Conservation (phyloP, 2,329 filamentous ascomycete genomes). For the Macrophomina pseudophaseolina region DNA sequence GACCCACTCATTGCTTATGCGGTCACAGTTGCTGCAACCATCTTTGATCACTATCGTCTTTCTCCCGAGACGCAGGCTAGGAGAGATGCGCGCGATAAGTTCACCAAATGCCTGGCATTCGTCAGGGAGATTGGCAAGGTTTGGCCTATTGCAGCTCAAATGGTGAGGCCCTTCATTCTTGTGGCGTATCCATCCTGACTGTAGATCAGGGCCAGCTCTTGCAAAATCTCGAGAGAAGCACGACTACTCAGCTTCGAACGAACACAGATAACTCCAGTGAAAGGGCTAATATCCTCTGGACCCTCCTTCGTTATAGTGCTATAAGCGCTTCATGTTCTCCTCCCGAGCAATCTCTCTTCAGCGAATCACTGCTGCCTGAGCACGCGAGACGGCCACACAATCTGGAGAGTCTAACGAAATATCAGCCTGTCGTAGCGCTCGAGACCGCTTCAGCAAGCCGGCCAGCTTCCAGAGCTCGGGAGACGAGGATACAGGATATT, state of each 20-base stretch:
- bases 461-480: background rate
- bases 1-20: slow-evolving; percentile 57
- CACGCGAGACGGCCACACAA: background rate
- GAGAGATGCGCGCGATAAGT: slow-evolving; percentile 50
- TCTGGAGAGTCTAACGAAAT: background rate
- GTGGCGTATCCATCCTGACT: background rate
- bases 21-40: slow-evolving; percentile 59
- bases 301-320: slow-evolving; percentile 4
- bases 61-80: slow-evolving; percentile 47
- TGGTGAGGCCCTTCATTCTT: slow-evolving; percentile 29
- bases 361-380: background rate
- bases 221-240: slow-evolving; percentile 1
- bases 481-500: background rate
- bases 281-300: slow-evolving; percentile 1
- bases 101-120: slow-evolving; percentile 53
- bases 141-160: slow-evolving; percentile 53
- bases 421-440: background rate
- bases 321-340: slow-evolving; percentile 5
- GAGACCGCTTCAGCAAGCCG: background rate
- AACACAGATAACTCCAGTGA: background rate
- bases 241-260: background rate
- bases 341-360: background rate
- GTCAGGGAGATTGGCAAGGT: slow-evolving; percentile 44
- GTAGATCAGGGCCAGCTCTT: background rate
- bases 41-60: slow-evolving; percentile 60